phyloP scores from a whole-genome alignment of 768 basidiomycete genomes.

The Rhizopogon sp. region DNA sequence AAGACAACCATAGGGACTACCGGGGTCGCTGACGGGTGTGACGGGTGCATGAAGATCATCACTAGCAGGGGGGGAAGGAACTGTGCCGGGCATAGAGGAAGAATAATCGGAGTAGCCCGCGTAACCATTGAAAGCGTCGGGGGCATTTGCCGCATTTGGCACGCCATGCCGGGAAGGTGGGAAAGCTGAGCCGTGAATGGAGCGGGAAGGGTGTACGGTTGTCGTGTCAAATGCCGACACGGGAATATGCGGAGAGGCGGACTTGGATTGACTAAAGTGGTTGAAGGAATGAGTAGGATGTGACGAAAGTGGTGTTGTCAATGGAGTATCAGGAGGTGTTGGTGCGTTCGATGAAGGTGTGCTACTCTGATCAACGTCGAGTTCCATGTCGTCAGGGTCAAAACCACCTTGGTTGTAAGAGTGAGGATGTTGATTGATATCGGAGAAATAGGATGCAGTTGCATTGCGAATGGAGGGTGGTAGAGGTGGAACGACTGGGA shows the following conservation, averaged over 20 bases:
- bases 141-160: constrained; percentile 23
- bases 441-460: constrained; percentile 25
- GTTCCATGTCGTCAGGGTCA: constrained; percentile 80
- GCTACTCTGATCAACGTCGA: constrained; percentile 58
- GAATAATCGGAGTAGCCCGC: constrained; percentile 66
- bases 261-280: constrained; percentile 26
- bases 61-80: constrained; percentile 26
- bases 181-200: constrained; percentile 29
- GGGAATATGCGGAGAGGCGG: constrained; percentile 25
- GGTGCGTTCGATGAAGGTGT: constrained; percentile 40
- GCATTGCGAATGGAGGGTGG: constrained; percentile 26
- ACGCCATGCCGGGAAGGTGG: constrained; percentile 24
- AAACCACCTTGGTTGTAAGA: constrained; percentile 37
- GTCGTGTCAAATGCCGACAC: constrained; percentile 49
- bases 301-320: constrained; percentile 36
- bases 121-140: constrained; percentile 66
- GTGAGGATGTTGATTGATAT: constrained; percentile 18
- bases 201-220: constrained; percentile 46
- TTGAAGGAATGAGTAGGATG: constrained; percentile 26
- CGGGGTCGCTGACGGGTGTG: constrained; percentile 27
- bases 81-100: constrained; percentile 55
- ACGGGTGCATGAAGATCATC: constrained; percentile 23
- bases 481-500: constrained; percentile 25
- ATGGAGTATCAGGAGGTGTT: constrained; percentile 39
- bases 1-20: constrained; percentile 43